Base-by-base conservation (phyloP, 2,329 filamentous ascomycete species). In the Chaetomiaceae sp. region DNA sequence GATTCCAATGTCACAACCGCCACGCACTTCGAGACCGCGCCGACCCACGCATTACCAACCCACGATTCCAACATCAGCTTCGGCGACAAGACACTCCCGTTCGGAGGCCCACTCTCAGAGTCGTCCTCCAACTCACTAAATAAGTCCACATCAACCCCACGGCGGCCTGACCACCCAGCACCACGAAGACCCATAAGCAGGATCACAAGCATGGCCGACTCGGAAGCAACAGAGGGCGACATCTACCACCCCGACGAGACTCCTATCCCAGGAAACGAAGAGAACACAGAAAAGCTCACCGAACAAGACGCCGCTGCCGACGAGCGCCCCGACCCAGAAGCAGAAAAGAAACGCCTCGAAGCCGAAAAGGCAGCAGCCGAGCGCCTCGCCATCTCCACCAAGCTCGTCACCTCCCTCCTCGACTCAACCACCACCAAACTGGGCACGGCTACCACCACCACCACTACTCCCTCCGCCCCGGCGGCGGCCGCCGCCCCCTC, bases 361-460 rank as follows among this genome's bases (percentile, higher is more conserved):
- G 58, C 47, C 19, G 56, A 60, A 43, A 55, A 56, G 46, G 57
- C 53, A 11, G 54, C 56, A 12, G 69, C 68, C 5, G 72, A 75
- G 45, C 72, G 72, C 5, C 66, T 72, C 39, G 72, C 66, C 43
- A 68, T 77, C 48, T 68, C 73, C 3, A 69, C 68, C 7, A 73
- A 71, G 44, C 66, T 78, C 1, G 71, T 69, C n/a, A 69, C 66
- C 23, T 53, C 57, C 14, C 68, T 78, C n/a, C 68, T 77, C 17
- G 70, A 71, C 47, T 66, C 67, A 15, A 60, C 61, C 22, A 59
- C 60, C 17, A 33, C 57, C 27, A 55, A 57, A 9, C 53, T 56
- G 6, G 54, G 56, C 12, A 59, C 59, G 17, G 48, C 54, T 4
- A 56, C 37, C 43, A 40, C 43, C 15, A 33, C 22, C 14, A 40